Conservation (phyloP, 1,284 basidiomycete genomes). For the Prillingera fragicola region DNA sequence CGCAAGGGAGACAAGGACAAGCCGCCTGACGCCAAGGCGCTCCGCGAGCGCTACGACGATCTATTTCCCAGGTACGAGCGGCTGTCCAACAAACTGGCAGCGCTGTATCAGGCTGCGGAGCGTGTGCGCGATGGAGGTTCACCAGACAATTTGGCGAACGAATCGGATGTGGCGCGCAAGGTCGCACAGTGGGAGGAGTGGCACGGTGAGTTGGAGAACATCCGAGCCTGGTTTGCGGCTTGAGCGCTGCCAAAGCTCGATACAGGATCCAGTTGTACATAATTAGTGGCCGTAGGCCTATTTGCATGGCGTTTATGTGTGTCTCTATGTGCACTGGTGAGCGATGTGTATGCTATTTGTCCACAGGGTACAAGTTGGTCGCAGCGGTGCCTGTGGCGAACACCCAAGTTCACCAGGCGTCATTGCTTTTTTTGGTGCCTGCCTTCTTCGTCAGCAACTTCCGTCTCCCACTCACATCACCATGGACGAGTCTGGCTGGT, state of each 20-base stretch:
- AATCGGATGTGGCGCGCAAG: slow-evolving; percentile 23
- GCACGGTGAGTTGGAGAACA: slow-evolving; percentile 37
- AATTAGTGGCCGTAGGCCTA: too few relatives aligned
- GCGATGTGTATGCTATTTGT: too few relatives aligned
- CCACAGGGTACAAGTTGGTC: too few relatives aligned
- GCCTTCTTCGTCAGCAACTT: too few relatives aligned
- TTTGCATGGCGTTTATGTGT: too few relatives aligned
- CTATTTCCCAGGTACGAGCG: slow-evolving; percentile 37
- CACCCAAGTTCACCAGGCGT: too few relatives aligned
- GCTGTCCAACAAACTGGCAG: slow-evolving; percentile 24
- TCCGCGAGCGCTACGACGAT: slow-evolving; percentile 39
- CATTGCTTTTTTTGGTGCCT: too few relatives aligned
- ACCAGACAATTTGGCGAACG: slow-evolving; percentile 1
- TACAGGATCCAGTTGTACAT: too few relatives aligned
- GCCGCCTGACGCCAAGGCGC: slow-evolving; percentile 19
- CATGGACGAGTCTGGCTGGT: slow-evolving; percentile 47
- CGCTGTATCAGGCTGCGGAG: slow-evolving; percentile 24
- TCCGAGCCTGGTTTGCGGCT: slow-evolving; percentile 34
- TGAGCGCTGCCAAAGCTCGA: too few relatives aligned
- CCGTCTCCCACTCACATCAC: too few relatives aligned
- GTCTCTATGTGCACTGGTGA: too few relatives aligned
- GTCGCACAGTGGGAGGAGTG: slow-evolving; percentile 35
- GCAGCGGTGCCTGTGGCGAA: too few relatives aligned
- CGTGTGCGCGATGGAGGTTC: slow-evolving; percentile 12
- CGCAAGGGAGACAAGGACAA: not conserved